Base-by-base conservation (phyloP, 169 alveolate genomes). In the Babesia gibsoni region DNA sequence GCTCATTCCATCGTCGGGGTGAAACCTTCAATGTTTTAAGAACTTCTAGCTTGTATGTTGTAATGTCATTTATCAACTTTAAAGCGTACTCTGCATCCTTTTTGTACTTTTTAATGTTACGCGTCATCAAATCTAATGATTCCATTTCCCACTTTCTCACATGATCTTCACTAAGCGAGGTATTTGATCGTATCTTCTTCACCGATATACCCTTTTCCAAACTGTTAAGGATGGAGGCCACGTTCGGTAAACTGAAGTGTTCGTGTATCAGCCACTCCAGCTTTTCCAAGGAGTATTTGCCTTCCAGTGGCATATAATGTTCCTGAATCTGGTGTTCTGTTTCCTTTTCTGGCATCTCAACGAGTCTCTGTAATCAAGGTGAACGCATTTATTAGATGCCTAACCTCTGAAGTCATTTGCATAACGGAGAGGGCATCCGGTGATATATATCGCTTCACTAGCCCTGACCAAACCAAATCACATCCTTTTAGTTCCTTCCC, bases 381-480 rank as follows among this genome's bases (percentile, higher is more conserved):
- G 25, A 64, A 50, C 14, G 22, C n/a, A 54, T 54, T 12, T 54
- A 18, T 54, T 9, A 54, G 16, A 20, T 8, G 3, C 43, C 86
- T 18, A 32, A 77, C 86, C 54, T 77, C 86, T 27, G 86, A 75
- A 5, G 88, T 83, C 32, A 83, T 32, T 52, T 88, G 90, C 75
- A 88, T 73, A 8, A 77, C 63, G 27, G 64, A 75, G 27, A 88
- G 30, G 18, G 86, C 67, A 23, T 83, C 89, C 37, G 89, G 91
- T 39, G 90, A 74, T 16, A 88, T 46, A 77, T 59, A 88, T 27
- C 87, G 73, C 52, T 73, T 83, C n/a, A 70, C 83, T 22, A 88
- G 56, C 16, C 93, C 93, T 20, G 83, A 52, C 89, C 90, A 88
- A 22, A 88, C 67, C 4, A 88, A 63, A 37, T 88, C 93, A 1